Percentiles rank a stretch among this genome's conserved stretches.
phyloP scores from a whole-genome alignment of 164 flowering plant species.

The Tetrastigma voinierianum region DNA sequence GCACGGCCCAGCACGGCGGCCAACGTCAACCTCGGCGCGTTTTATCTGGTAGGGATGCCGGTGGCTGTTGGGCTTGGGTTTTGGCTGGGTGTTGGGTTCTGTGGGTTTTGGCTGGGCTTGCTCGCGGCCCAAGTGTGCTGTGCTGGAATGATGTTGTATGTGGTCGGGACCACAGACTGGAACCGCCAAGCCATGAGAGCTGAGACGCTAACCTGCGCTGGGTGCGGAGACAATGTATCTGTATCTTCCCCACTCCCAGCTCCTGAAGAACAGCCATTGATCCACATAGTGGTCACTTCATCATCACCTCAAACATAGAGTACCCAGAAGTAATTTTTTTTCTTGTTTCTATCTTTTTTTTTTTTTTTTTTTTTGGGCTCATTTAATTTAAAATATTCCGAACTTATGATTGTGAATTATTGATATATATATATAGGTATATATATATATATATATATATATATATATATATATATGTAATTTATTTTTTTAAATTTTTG shows the following conservation, averaged over 20 bases:
- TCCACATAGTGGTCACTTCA: constrained; percentile 38
- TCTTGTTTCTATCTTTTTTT: neutral
- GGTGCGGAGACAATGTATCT: constrained; percentile 12
- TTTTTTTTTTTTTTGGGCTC: neutral
- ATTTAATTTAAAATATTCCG: neutral
- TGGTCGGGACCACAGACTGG: constrained; percentile 88
- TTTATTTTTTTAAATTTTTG: neutral
- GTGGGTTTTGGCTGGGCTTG: constrained; percentile 85
- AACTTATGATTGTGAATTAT: neutral
- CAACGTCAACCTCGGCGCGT: constrained; percentile 81
- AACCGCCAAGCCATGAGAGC: constrained; percentile 58
- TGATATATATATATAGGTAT: no score
- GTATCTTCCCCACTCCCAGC: neutral
- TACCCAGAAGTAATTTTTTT: neutral
- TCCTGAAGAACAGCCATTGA: constrained; percentile 42
- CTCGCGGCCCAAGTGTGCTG: constrained; percentile 81
- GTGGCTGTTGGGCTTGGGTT: constrained; percentile 81
- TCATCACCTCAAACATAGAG: constrained; percentile 4
- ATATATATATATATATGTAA: no score
- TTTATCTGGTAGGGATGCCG: constrained; percentile 90
- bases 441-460: no score
- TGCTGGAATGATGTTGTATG: constrained; percentile 84
- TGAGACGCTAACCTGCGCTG: constrained; percentile 46
- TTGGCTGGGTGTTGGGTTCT: constrained; percentile 56
- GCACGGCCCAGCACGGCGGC: constrained; percentile 86